phyloP scores from a whole-genome alignment of 495 filamentous ascomycete genomes.

The Xylaria nigripes region DNA sequence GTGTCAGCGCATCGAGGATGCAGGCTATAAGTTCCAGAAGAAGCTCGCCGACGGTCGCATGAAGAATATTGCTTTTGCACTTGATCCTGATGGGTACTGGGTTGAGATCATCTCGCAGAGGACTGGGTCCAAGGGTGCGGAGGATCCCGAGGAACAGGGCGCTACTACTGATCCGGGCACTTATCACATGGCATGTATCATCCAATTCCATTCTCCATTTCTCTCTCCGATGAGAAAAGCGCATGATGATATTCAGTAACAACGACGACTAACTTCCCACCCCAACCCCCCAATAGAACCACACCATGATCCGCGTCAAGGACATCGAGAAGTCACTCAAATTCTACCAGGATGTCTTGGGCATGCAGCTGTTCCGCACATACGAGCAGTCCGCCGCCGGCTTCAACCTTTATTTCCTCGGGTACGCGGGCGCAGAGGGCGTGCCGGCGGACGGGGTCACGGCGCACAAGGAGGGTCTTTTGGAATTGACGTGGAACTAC shows the following conservation, averaged over 20 bases:
- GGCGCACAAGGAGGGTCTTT: conserved; percentile 67
- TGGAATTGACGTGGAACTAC: conserved; percentile 95
- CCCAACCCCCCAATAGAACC: conserved; percentile 64
- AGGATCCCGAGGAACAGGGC: conserved; percentile 29
- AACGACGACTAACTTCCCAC: conserved; percentile 28
- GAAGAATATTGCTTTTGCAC: conserved; percentile 80
- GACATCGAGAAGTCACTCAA: conserved; percentile 71
- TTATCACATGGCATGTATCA: conserved; percentile 39
- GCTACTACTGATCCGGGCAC: conserved; percentile 32
- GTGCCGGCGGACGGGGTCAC: conserved; percentile 43
- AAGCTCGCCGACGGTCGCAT: conserved; percentile 81
- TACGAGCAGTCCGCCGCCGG: conserved; percentile 57
- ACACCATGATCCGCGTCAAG: conserved; percentile 95
- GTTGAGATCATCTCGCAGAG: conserved; percentile 58
- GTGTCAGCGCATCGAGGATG: conserved; percentile 79
- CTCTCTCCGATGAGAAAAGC: conserved; percentile 2
- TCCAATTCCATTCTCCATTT: not conserved
- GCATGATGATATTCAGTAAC: too few species aligned
- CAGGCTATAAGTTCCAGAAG: conserved; percentile 91
- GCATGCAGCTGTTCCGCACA: conserved; percentile 74
- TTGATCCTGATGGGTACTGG: conserved; percentile 95
- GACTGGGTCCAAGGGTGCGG: conserved; percentile 20
- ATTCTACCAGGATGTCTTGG: conserved; percentile 86
- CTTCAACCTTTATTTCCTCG: conserved; percentile 92
- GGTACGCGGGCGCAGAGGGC: conserved; percentile 52